Evolutionary conservation across 2,329 filamentous ascomycete genomes (phyloP), one percentile per base, ranked within the genome.

Genomic region (Colletotrichum sp.): DNA sequence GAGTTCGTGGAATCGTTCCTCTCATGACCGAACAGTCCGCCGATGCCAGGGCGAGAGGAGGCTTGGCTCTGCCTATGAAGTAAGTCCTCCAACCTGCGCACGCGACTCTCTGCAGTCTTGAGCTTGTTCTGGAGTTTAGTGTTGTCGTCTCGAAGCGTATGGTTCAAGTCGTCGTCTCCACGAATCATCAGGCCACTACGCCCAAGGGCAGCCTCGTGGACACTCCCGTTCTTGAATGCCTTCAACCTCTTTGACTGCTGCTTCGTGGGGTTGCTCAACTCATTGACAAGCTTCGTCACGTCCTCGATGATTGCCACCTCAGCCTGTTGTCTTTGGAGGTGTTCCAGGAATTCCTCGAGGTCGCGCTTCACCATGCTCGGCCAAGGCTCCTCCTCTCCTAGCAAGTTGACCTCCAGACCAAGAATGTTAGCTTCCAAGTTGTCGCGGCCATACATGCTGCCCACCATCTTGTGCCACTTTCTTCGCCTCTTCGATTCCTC

Each of bases 151-250:
- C 94, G 94, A n/a, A 98, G 84, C 78, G 88, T 94, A 81, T 89
- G 90, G 38, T 94, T 89, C 77, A 96, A 88, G 77, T 98, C 96
- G 80, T 98, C 95, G 77, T 97, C 94, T n/a, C 95, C 96, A 52
- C 95, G 93, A 16, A 98, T 91, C 80, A 98, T 86, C 12, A 98
- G 89, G 2, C 95, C 96, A 78, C 95, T 97, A 80, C 94, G 92
- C n/a, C 95, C 95, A 76, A 98, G 90, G 4, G 92, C 92, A n/a
- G 94, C 93, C 82, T 98, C 97, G 80, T 98, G 96, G 48, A 98
- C 91, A 81, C 97, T 98, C 18, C 97, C 97, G 81, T 97, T 97
- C 82, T 98, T 98, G 88, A 99, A 98, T 7, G 95, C 96, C 83
- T 96, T 98, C 8, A 97, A 91, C 73, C 95, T 92, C 83, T 95